These are phyloP conservation scores for Cryptococcus floricola DNA, from an alignment of 1,284 basidiomycete species.

Conservation along the genomic window DNA sequence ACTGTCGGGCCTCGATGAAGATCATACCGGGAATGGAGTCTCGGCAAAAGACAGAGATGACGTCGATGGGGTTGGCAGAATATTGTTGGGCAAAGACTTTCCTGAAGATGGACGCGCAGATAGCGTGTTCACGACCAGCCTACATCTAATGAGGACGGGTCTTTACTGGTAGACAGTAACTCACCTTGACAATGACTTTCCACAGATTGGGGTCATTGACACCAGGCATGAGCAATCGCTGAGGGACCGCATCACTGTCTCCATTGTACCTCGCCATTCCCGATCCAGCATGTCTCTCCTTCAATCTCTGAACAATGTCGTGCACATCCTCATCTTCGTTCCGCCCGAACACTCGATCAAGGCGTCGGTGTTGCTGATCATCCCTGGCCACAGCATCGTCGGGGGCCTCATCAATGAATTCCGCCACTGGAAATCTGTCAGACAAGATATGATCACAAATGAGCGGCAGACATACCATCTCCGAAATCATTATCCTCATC, in stretches of 20 bases:
- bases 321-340: constrained; percentile 79
- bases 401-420: constrained; percentile 74
- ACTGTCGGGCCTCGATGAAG: constrained; percentile 88
- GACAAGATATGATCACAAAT: background rate
- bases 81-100: constrained; percentile 60
- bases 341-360: constrained; percentile 71
- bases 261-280: constrained; percentile 72
- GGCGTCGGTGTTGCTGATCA: constrained; percentile 65
- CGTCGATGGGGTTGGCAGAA: constrained; percentile 66
- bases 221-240: constrained; percentile 92
- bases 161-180: constrained; percentile 22
- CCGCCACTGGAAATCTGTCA: constrained; percentile 42
- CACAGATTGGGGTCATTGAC: constrained; percentile 94
- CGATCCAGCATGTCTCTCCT: constrained; percentile 70
- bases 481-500: constrained; percentile 78
- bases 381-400: constrained; percentile 63
- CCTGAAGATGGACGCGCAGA: constrained; percentile 90
- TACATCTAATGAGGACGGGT: constrained; percentile 36
- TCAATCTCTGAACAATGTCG: constrained; percentile 78
- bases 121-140: constrained; percentile 86
- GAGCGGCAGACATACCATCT: constrained; percentile 54
- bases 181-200: constrained; percentile 89
- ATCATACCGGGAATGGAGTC: constrained; percentile 93
- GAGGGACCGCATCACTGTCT: constrained; percentile 90
- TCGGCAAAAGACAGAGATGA: constrained; percentile 90